Conservation (phyloP, 2,329 filamentous ascomycete genomes). For the Cercospora sp. region DNA sequence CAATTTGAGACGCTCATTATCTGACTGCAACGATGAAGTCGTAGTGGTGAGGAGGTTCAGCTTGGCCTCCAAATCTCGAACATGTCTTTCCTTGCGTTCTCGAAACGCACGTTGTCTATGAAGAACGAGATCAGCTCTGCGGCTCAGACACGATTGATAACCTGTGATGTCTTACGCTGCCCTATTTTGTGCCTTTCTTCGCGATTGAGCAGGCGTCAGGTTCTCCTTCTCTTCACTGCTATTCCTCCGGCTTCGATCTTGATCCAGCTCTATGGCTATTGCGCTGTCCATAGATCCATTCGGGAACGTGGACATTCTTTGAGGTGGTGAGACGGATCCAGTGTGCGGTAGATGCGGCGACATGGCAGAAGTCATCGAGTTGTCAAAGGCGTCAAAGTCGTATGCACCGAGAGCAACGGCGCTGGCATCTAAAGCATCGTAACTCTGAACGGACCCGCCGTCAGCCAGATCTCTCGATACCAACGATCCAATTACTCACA, state of each 20-base stretch:
- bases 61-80: slow-evolving; percentile 88
- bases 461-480: not conserved
- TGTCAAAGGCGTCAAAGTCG: slow-evolving; percentile 24
- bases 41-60: slow-evolving; percentile 74
- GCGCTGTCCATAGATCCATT: slow-evolving; percentile 49
- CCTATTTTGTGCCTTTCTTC: slow-evolving; percentile 69
- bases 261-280: slow-evolving; percentile 43
- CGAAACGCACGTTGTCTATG: slow-evolving; percentile 91
- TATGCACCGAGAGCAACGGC: slow-evolving; percentile 24
- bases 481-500: slow-evolving; percentile 28
- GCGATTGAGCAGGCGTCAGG: slow-evolving; percentile 53
- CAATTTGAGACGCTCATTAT: slow-evolving; percentile 84
- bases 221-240: slow-evolving; percentile 52
- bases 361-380: slow-evolving; percentile 25
- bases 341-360: slow-evolving; percentile 23
- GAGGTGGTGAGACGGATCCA: slow-evolving; percentile 33
- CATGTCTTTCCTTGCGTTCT: slow-evolving; percentile 91
- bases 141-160: not conserved
- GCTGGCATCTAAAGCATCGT: slow-evolving; percentile 31
- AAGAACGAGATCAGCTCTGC: not conserved
- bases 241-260: slow-evolving; percentile 38
- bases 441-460: slow-evolving; percentile 27
- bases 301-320: slow-evolving; percentile 30
- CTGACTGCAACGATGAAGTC: slow-evolving; percentile 69
- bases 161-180: slow-evolving; percentile 61